These are phyloP conservation scores for Priceomyces medius DNA, from an alignment of 805 yeast species.

Conservation along the genomic window DNA sequence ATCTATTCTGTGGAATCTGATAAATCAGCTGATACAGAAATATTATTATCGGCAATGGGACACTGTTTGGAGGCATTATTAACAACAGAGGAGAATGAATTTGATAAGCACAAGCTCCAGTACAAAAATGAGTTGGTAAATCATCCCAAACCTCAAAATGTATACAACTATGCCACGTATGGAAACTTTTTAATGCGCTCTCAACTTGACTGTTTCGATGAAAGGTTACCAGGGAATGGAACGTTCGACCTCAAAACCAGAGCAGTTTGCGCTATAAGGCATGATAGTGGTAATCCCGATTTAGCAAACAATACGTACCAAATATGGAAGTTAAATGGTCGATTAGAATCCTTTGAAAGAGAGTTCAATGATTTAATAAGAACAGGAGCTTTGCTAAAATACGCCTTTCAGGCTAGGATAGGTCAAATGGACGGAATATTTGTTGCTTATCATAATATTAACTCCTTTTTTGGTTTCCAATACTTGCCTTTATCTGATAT, in stretches of 20 bases:
- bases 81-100: conserved; percentile 57
- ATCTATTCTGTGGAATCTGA: conserved; percentile 71
- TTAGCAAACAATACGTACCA: conserved; percentile 62
- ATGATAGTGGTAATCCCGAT: conserved; percentile 66
- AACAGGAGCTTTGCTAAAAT: conserved; percentile 73
- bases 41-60: conserved; percentile 72
- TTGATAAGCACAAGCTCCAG: conserved; percentile 34
- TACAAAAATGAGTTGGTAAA: conserved; percentile 11
- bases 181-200: conserved; percentile 81
- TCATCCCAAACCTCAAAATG: conserved; percentile 19
- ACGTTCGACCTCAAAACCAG: conserved; percentile 90
- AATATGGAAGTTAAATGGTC: conserved; percentile 59
- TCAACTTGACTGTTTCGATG: conserved; percentile 82
- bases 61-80: conserved; percentile 74
- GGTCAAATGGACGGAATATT: conserved; percentile 98
- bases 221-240: conserved; percentile 82
- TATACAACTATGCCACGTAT: conserved; percentile 69
- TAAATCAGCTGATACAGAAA: conserved; percentile 62
- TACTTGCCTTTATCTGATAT: conserved; percentile 74
- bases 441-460: conserved; percentile 84
- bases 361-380: conserved; percentile 75
- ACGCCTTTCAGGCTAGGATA: conserved; percentile 86
- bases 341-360: conserved; percentile 75
- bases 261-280: conserved; percentile 83
- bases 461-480: conserved; percentile 83